Evolutionary conservation across 176 grass and related monocot species (phyloP).

Genomic region (Calamus simplicifolius): DNA sequence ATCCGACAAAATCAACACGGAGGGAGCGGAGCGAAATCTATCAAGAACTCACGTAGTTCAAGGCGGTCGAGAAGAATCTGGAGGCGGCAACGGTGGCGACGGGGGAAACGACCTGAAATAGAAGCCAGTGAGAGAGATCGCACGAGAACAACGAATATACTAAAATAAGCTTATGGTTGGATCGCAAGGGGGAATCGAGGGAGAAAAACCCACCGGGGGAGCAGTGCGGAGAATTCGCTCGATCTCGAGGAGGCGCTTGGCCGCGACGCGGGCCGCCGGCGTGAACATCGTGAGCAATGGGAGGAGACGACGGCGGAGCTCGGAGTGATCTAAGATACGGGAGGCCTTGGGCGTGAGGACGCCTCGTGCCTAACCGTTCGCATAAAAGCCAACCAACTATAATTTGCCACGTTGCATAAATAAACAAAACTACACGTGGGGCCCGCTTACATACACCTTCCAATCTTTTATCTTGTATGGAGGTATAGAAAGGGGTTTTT

Average conservation of each 20-base stretch:
- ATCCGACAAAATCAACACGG: background rate
- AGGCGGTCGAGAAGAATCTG: slow-evolving; percentile 31
- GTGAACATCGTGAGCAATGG: slow-evolving; percentile 9
- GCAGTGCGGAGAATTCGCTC: slow-evolving; percentile 3
- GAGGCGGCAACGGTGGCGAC: slow-evolving; percentile 1
- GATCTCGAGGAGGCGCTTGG: slow-evolving; percentile 12
- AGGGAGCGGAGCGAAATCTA: background rate
- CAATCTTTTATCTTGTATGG: no score
- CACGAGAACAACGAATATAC: background rate
- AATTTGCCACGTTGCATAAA: no score
- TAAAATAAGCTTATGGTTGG: no score
- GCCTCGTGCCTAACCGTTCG: no score
- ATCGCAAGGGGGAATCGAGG: background rate
- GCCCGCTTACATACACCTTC: no score
- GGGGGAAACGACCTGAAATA: slow-evolving; percentile 4
- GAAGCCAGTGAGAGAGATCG: background rate
- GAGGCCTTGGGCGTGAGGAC: no score
- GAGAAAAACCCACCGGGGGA: slow-evolving; percentile 16
- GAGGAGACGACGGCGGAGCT: background rate
- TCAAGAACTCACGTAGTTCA: slow-evolving; percentile 7
- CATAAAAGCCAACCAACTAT: no score
- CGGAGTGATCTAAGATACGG: no score
- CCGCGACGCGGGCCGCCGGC: slow-evolving; percentile 12
- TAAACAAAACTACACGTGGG: no score
- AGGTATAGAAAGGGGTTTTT: no score